Percentiles rank a stretch among this genome's conserved stretches.
Conservation (phyloP, 306 rosid species). For the Trichosanthes cucumerina region DNA sequence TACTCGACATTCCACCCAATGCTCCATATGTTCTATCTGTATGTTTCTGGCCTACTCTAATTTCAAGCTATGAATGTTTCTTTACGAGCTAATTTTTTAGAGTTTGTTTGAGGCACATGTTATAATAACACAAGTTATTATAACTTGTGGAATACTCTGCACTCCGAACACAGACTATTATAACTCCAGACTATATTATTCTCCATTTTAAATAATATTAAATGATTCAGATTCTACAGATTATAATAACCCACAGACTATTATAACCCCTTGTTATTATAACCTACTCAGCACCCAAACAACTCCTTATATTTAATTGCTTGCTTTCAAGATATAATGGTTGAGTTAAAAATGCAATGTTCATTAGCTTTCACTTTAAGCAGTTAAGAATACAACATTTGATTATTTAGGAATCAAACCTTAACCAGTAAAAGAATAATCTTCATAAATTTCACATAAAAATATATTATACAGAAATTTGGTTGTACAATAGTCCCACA, state of each 20-base stretch:
- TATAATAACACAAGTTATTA: too few species aligned
- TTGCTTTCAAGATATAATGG: neutral
- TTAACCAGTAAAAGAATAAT: neutral
- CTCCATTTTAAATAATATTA: too few species aligned
- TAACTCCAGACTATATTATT: too few species aligned
- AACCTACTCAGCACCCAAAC: too few species aligned
- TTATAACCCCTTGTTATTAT: too few species aligned
- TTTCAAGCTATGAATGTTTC: neutral
- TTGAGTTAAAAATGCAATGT: neutral
- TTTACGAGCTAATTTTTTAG: neutral
- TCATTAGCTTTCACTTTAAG: neutral
- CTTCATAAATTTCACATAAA: neutral
- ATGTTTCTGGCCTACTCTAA: constrained; percentile 12
- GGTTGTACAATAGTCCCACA: neutral
- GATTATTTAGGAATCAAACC: neutral
- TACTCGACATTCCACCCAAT: constrained; percentile 47
- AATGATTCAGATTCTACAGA: too few species aligned
- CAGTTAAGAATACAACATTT: neutral
- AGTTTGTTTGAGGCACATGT: too few species aligned
- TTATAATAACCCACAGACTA: too few species aligned
- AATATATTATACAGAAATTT: neutral
- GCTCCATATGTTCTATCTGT: constrained; percentile 66
- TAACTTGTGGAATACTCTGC: too few species aligned
- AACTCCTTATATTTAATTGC: neutral
- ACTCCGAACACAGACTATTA: too few species aligned